phyloP scores from a whole-genome alignment of 495 filamentous ascomycete genomes.

The Aspergillus haitiensis region DNA sequence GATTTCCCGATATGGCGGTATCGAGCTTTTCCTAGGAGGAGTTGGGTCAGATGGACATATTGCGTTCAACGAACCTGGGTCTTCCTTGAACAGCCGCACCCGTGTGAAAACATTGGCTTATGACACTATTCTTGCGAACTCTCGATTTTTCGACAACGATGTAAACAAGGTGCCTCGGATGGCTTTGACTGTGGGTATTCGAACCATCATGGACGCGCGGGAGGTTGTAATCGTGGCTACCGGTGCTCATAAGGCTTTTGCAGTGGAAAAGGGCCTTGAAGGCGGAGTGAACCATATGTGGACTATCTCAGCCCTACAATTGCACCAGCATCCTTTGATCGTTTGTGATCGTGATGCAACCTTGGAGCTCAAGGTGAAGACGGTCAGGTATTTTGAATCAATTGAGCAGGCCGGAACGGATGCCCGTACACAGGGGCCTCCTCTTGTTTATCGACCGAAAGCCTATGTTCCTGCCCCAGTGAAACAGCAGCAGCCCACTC shows the following conservation, averaged over 20 bases:
- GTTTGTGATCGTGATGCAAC: slow-evolving; percentile 87
- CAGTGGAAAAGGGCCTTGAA: slow-evolving; percentile 80
- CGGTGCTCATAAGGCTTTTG: slow-evolving; percentile 76
- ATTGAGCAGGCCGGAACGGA: slow-evolving; percentile 63
- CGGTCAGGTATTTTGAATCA: slow-evolving; percentile 66
- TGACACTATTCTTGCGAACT: slow-evolving; percentile 83
- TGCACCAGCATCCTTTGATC: slow-evolving; percentile 77
- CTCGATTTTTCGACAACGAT: slow-evolving; percentile 77
- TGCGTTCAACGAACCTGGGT: slow-evolving; percentile 88
- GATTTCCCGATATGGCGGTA: slow-evolving; percentile 72
- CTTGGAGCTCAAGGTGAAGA: slow-evolving; percentile 80
- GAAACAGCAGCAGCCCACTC: slow-evolving; percentile 34
- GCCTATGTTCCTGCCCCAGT: slow-evolving; percentile 43
- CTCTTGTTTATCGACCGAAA: slow-evolving; percentile 44
- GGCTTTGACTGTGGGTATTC: slow-evolving; percentile 85
- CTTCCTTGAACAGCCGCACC: slow-evolving; percentile 73
- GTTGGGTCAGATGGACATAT: slow-evolving; percentile 87
- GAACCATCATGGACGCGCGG: slow-evolving; percentile 77
- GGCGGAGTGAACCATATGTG: slow-evolving; percentile 87
- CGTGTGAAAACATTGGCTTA: slow-evolving; percentile 85
- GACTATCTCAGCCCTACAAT: slow-evolving; percentile 76
- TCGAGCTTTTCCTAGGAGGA: slow-evolving; percentile 82
- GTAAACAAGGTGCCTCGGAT: slow-evolving; percentile 72
- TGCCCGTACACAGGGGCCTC: slow-evolving; percentile 57
- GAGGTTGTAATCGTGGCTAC: slow-evolving; percentile 83